phyloP scores from a whole-genome alignment of 106 monocot species.

The Phalaenopsis equestris region DNA sequence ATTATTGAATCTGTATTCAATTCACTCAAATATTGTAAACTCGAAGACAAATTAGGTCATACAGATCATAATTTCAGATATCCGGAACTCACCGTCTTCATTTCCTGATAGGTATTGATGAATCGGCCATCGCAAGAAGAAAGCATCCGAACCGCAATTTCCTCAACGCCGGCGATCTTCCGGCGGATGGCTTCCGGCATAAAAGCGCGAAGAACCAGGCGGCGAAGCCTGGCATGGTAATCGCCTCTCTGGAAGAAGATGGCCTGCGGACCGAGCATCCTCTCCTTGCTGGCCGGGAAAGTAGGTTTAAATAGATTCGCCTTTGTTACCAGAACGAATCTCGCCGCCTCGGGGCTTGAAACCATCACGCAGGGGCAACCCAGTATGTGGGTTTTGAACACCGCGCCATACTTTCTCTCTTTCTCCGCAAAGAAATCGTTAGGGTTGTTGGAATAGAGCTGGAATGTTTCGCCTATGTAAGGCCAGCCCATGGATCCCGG shows the following conservation, averaged over 20 bases:
- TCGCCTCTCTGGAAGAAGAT: conserved; percentile 92
- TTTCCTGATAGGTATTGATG: conserved; percentile 79
- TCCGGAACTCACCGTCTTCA: conserved; percentile 54
- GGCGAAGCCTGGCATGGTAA: conserved; percentile 58
- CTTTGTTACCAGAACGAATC: conserved; percentile 65
- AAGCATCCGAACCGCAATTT: conserved; percentile 36
- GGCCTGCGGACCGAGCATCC: conserved; percentile 75
- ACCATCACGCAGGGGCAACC: conserved; percentile 58
- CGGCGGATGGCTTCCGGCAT: conserved; percentile 54
- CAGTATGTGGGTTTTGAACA: conserved; percentile 88
- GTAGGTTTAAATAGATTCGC: conserved; percentile 92
- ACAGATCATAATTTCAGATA: not conserved
- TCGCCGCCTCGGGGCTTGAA: conserved; percentile 52
- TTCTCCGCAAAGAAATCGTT: conserved; percentile 44
- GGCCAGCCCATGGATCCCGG: conserved; percentile 75
- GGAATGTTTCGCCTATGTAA: conserved; percentile 64
- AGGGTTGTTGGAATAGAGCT: conserved; percentile 55
- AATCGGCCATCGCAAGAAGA: conserved; percentile 54
- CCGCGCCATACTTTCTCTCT: conserved; percentile 42
- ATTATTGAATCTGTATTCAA: not conserved
- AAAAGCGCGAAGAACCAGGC: conserved; percentile 73
- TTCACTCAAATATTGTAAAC: too few species aligned
- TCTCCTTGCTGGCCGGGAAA: conserved; percentile 89
- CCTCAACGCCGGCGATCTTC: conserved; percentile 45
- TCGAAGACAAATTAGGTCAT: too few species aligned